Evolutionary conservation across 345 rosid species (phyloP).

Genomic region (Erysimum cheiranthoides): DNA sequence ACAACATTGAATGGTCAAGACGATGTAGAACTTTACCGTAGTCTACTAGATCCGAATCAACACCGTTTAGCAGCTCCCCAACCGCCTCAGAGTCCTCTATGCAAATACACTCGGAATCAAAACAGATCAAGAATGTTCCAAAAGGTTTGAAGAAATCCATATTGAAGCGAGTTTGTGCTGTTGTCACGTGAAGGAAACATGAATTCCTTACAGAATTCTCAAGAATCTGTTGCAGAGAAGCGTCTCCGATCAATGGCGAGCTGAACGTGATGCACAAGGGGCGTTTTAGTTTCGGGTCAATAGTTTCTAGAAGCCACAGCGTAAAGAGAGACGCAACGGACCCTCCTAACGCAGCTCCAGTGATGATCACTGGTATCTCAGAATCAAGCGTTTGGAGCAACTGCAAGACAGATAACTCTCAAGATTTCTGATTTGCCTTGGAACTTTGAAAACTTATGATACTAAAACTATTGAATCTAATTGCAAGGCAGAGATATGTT

Average conservation of each 20-base stretch:
- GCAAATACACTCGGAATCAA: slow-evolving; percentile 48
- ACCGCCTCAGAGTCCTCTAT: slow-evolving; percentile 57
- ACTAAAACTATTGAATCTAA: not conserved
- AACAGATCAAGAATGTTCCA: slow-evolving; percentile 62
- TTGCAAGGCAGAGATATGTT: not conserved
- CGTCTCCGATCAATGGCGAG: slow-evolving; percentile 60
- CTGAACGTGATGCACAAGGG: slow-evolving; percentile 82
- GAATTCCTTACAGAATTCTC: slow-evolving; percentile 50
- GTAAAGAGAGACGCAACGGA: slow-evolving; percentile 75
- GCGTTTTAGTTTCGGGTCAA: slow-evolving; percentile 32
- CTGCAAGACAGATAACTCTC: not conserved
- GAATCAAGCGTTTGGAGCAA: not conserved
- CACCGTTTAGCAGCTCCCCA: slow-evolving; percentile 29
- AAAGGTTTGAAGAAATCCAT: slow-evolving; percentile 50
- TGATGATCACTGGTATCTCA: slow-evolving; percentile 48
- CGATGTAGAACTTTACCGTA: slow-evolving; percentile 27
- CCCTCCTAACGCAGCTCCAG: slow-evolving; percentile 71
- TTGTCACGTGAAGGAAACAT: slow-evolving; percentile 60
- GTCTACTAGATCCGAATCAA: not conserved
- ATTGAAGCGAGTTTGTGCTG: not conserved
- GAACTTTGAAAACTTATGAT: not conserved
- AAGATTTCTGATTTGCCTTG: not conserved
- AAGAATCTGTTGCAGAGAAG: slow-evolving; percentile 47
- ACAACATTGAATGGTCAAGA: slow-evolving; percentile 5
- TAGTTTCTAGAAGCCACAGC: slow-evolving; percentile 57